Conservation (phyloP, 257 asterid species). For the Voacanga thouarsii region DNA sequence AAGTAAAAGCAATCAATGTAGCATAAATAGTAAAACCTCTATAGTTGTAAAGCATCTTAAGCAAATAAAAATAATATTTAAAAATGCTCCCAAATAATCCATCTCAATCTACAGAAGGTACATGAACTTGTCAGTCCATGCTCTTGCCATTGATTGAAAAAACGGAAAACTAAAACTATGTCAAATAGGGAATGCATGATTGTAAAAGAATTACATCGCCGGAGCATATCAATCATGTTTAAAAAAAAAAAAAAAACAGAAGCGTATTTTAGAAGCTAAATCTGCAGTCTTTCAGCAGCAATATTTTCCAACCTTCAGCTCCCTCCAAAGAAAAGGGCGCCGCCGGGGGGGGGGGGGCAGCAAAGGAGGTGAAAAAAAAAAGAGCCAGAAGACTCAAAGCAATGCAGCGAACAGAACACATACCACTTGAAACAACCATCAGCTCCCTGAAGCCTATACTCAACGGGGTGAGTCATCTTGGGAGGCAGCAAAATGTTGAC, state of each 20-base stretch:
- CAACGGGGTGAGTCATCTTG: conserved; percentile 87
- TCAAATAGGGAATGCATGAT: not conserved
- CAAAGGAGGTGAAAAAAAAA: not conserved
- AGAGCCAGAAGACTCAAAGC: not conserved
- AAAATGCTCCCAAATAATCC: not conserved
- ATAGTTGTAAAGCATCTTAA: not conserved
- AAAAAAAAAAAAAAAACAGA: not conserved
- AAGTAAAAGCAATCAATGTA: not conserved
- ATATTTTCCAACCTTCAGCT: not conserved
- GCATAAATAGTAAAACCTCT: too few species aligned
- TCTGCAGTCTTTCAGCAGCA: not conserved
- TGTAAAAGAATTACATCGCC: not conserved
- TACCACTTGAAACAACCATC: conserved; percentile 97
- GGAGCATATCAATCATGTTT: not conserved
- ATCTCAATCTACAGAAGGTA: not conserved
- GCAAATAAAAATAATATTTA: not conserved
- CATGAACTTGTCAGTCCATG: not conserved
- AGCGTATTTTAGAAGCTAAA: not conserved
- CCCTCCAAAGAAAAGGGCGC: not conserved
- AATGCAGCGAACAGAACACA: not conserved
- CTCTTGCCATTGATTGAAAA: not conserved
- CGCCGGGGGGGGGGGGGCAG: not conserved
- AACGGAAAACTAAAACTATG: not conserved
- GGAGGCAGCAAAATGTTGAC: conserved; percentile 89
- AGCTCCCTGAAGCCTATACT: conserved; percentile 87